These are phyloP conservation scores for Protomyces arabidopsidicola DNA, from an alignment of 1,139 yeast genomes.

Conservation along the genomic window DNA sequence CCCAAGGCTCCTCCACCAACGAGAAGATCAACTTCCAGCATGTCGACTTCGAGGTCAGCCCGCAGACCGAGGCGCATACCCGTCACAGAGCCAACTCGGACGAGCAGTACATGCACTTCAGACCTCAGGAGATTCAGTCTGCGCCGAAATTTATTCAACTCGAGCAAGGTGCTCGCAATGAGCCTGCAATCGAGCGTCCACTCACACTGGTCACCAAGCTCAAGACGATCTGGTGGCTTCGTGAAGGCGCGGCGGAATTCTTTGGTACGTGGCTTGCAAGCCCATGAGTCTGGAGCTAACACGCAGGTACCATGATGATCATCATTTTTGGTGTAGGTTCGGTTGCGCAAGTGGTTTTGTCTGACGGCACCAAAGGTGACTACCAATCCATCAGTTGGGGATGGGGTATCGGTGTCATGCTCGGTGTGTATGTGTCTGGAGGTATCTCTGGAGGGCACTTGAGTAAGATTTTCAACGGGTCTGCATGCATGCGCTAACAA, in stretches of 20 bases:
- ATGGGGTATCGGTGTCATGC: slow-evolving; percentile 44
- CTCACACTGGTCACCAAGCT: slow-evolving; percentile 12
- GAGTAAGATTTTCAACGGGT: slow-evolving; percentile 27
- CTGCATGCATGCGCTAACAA: not conserved
- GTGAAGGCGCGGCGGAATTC: slow-evolving; percentile 46
- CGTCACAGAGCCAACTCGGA: slow-evolving; percentile 1
- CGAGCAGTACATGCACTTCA: slow-evolving; percentile 13
- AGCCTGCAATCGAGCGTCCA: slow-evolving; percentile 1
- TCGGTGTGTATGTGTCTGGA: slow-evolving; percentile 34
- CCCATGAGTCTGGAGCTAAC: not conserved
- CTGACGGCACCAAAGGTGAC: slow-evolving; percentile 43
- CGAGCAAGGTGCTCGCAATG: slow-evolving; percentile 19
- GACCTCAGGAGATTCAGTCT: slow-evolving; percentile 21
- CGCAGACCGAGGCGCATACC: not conserved
- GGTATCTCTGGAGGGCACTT: slow-evolving; percentile 40
- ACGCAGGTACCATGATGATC: slow-evolving; percentile 16
- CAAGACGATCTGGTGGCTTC: slow-evolving; percentile 33
- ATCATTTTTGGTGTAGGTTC: slow-evolving; percentile 27
- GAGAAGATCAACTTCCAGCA: slow-evolving; percentile 12
- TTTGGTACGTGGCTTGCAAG: slow-evolving; percentile 9
- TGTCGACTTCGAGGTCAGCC: slow-evolving; percentile 13
- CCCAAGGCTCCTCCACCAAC: not conserved
- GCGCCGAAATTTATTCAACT: slow-evolving; percentile 27
- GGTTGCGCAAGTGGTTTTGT: slow-evolving; percentile 36
- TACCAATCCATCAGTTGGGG: slow-evolving; percentile 45